Percentiles rank a stretch among this genome's conserved stretches.
phyloP scores from a whole-genome alignment of 2,329 filamentous ascomycete species.

The Neofusicoccum cordaticola region DNA sequence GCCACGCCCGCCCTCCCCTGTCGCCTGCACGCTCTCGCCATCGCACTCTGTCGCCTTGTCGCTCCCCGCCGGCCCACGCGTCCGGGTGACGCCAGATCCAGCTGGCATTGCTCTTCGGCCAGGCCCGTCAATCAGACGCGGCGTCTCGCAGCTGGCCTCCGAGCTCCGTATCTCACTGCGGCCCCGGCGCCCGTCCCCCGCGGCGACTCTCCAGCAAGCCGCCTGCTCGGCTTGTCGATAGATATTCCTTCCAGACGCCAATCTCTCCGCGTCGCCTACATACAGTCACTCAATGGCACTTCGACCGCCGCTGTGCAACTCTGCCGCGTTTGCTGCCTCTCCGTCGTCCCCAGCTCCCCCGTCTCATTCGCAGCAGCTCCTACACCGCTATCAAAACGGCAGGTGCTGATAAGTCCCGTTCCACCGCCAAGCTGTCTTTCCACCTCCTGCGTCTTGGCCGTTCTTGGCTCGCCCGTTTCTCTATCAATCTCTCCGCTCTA shows the following conservation, averaged over 20 bases:
- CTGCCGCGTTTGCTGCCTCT: neutral
- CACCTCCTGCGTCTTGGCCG: slow-evolving; percentile 3
- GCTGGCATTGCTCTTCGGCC: slow-evolving; percentile 1
- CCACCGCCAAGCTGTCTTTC: neutral
- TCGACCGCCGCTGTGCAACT: neutral
- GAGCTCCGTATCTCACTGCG: neutral
- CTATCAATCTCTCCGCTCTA: neutral
- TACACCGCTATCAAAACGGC: slow-evolving; percentile 1
- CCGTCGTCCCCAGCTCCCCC: neutral
- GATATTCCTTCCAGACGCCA: neutral
- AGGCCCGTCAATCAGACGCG: neutral
- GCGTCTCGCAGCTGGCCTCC: neutral
- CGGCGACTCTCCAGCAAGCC: neutral
- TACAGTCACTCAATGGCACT: neutral
- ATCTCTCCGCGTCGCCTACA: neutral
- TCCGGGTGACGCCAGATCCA: neutral
- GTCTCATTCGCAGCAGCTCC: neutral
- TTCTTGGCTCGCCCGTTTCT: neutral
- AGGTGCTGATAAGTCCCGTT: slow-evolving; percentile 7
- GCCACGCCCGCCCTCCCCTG: neutral
- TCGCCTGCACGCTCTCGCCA: neutral
- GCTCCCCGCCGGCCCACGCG: neutral
- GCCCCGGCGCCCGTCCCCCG: neutral
- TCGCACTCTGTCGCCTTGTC: neutral
- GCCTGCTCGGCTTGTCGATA: neutral